These are phyloP conservation scores for Kwoniella heveanensis DNA, from an alignment of 768 basidiomycete species.

Conservation along the genomic window DNA sequence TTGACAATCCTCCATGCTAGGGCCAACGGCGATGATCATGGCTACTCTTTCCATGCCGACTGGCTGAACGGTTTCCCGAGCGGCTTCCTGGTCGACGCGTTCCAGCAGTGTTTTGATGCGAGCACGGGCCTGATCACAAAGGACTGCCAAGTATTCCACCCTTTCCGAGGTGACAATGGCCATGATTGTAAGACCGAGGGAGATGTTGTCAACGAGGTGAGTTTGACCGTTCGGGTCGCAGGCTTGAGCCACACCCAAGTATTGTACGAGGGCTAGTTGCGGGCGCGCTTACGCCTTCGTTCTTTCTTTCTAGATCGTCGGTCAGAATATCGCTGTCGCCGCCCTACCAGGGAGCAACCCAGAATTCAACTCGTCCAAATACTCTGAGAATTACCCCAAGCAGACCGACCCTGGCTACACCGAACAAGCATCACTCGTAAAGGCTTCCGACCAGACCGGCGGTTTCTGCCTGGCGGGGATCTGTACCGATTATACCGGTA, in stretches of 20 bases:
- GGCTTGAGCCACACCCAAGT: too few relatives aligned
- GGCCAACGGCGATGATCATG: conserved; percentile 35
- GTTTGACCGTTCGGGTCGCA: too few relatives aligned
- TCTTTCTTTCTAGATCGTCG: conserved; percentile 2
- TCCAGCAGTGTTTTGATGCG: conserved; percentile 24
- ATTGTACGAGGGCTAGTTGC: too few relatives aligned
- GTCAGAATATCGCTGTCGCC: conserved; percentile 8
- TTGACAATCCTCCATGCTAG: conserved; percentile 3
- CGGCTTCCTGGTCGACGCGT: conserved; percentile 35
- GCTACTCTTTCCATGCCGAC: conserved; percentile 35
- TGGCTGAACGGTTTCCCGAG: conserved; percentile 42
- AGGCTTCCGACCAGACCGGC: conserved; percentile 14
- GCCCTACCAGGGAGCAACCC: conserved; percentile 34
- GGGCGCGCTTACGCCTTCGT: too few relatives aligned
- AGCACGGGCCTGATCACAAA: conserved; percentile 5
- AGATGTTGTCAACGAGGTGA: conserved; percentile 36
- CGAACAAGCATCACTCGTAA: conserved; percentile 27
- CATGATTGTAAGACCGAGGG: conserved; percentile 26
- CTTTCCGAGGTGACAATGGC: conserved; percentile 6
- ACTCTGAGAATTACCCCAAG: conserved; percentile 20
- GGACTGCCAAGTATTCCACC: conserved; percentile 15
- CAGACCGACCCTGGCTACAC: conserved; percentile 4
- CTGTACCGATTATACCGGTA: conserved; percentile 29
- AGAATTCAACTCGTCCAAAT: conserved; percentile 35
- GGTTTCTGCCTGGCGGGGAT: conserved; percentile 20